A percentile compares a stretch with the other conserved stretches of the same genome.
phyloP scores from a whole-genome alignment of 331 rosid species.

The Malus hybrid region DNA sequence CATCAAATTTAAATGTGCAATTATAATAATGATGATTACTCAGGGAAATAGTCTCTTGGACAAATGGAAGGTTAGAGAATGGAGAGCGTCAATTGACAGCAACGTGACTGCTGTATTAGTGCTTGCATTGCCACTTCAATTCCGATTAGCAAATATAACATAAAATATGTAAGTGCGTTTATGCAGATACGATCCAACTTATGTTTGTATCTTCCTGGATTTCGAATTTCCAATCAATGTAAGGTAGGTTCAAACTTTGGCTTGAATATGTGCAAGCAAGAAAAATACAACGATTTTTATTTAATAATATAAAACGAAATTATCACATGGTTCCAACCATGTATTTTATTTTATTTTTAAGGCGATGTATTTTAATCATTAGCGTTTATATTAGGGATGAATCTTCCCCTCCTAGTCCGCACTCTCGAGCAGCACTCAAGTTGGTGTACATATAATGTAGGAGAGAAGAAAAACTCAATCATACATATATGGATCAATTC shows the following conservation, averaged over 20 bases:
- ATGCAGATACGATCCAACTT: not conserved
- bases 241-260: not conserved
- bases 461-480: not conserved
- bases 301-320: not conserved
- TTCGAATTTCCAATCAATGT: slow-evolving; percentile 4
- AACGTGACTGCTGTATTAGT: slow-evolving; percentile 36
- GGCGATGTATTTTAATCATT: no score
- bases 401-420: not conserved
- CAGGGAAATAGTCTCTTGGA: slow-evolving; percentile 7
- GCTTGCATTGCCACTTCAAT: slow-evolving; percentile 13
- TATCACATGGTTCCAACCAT: not conserved
- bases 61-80: slow-evolving; percentile 13
- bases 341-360: no score
- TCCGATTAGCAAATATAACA: not conserved
- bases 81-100: slow-evolving; percentile 37
- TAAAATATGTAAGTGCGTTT: not conserved
- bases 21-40: slow-evolving; percentile 5
- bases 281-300: not conserved
- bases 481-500: no score
- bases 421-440: not conserved
- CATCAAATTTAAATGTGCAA: not conserved
- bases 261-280: not conserved
- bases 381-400: not conserved
- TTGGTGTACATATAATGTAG: not conserved
- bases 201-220: slow-evolving; percentile 21